phyloP scores from a whole-genome alignment of 495 filamentous ascomycete genomes.

The Podospora appendiculata region DNA sequence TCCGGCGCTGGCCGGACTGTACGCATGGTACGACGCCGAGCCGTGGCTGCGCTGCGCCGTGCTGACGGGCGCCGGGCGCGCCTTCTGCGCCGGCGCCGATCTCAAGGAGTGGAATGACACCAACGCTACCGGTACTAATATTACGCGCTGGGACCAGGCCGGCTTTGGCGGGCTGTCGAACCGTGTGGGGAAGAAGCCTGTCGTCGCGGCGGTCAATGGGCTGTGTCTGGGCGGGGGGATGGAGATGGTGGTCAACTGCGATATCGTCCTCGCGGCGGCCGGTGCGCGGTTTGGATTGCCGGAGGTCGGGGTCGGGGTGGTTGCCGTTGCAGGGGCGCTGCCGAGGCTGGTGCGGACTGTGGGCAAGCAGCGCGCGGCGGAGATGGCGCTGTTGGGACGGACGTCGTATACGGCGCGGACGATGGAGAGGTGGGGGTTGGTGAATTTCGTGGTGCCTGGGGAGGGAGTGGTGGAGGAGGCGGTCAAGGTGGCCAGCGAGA shows the following conservation, averaged over 20 bases:
- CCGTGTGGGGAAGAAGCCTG: slow-evolving; percentile 53
- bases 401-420: slow-evolving; percentile 48
- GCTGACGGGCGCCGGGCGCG: slow-evolving; percentile 45
- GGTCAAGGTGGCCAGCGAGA: slow-evolving; percentile 42
- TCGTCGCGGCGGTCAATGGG: slow-evolving; percentile 77
- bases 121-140: slow-evolving; percentile 37
- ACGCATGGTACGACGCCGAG: slow-evolving; percentile 51
- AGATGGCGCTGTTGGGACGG: slow-evolving; percentile 67
- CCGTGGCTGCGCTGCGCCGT: slow-evolving; percentile 47
- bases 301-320: slow-evolving; percentile 65
- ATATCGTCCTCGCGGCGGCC: slow-evolving; percentile 57
- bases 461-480: slow-evolving; percentile 46
- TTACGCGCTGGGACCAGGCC: slow-evolving; percentile 1
- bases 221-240: slow-evolving; percentile 68
- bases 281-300: slow-evolving; percentile 59
- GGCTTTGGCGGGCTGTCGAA: slow-evolving; percentile 45
- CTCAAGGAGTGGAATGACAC: slow-evolving; percentile 40
- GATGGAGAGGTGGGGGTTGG: slow-evolving; percentile 64
- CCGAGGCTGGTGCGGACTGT: slow-evolving; percentile 63
- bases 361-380: slow-evolving; percentile 61
- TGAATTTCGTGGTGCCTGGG: slow-evolving; percentile 58
- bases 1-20: slow-evolving; percentile 43
- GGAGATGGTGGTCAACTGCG: slow-evolving; percentile 67
- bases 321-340: slow-evolving; percentile 65
- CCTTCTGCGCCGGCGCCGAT: slow-evolving; percentile 54